These are phyloP conservation scores for Colletotrichum sp. DNA, from an alignment of 2,329 filamentous ascomycete species.

Conservation along the genomic window DNA sequence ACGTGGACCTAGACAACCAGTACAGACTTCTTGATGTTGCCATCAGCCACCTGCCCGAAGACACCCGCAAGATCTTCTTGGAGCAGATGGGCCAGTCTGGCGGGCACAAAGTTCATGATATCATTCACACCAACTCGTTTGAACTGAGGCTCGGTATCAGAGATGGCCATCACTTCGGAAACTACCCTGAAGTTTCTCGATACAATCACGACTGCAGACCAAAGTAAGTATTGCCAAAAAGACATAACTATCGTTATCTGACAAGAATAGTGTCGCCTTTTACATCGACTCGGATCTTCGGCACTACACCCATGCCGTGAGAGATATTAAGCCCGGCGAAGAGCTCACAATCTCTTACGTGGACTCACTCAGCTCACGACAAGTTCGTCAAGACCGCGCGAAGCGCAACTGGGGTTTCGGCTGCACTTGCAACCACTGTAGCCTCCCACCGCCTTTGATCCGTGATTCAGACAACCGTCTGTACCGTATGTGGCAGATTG, in stretches of 20 bases:
- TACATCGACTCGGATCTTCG: slow-evolving; percentile 33
- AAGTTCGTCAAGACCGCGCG: slow-evolving; percentile 27
- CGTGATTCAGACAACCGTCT: slow-evolving; percentile 25
- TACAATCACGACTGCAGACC: slow-evolving; percentile 40
- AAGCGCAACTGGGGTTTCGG: slow-evolving; percentile 30
- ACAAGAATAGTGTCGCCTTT: slow-evolving; percentile 17
- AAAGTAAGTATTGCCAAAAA: slow-evolving; percentile 26
- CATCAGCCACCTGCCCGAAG: slow-evolving; percentile 27
- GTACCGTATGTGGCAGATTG: slow-evolving; percentile 22
- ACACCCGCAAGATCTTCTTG: slow-evolving; percentile 24
- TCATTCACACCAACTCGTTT: slow-evolving; percentile 39
- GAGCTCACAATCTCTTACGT: slow-evolving; percentile 39
- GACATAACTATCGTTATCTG: too few relatives aligned
- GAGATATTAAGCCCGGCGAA: slow-evolving; percentile 36
- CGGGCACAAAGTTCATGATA: slow-evolving; percentile 26
- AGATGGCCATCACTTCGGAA: slow-evolving; percentile 28
- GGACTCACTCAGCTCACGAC: slow-evolving; percentile 4
- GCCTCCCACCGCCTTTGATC: slow-evolving; percentile 20
- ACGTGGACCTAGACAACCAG: slow-evolving; percentile 25
- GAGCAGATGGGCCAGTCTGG: slow-evolving; percentile 27
- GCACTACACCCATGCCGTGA: slow-evolving; percentile 38
- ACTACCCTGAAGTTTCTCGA: slow-evolving; percentile 24
- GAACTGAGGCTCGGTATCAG: slow-evolving; percentile 23
- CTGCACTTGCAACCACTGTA: slow-evolving; percentile 28
- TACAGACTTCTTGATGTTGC: slow-evolving; percentile 29